Conservation (phyloP, 2,329 filamentous ascomycete genomes). For the Didymella arachidicola region DNA sequence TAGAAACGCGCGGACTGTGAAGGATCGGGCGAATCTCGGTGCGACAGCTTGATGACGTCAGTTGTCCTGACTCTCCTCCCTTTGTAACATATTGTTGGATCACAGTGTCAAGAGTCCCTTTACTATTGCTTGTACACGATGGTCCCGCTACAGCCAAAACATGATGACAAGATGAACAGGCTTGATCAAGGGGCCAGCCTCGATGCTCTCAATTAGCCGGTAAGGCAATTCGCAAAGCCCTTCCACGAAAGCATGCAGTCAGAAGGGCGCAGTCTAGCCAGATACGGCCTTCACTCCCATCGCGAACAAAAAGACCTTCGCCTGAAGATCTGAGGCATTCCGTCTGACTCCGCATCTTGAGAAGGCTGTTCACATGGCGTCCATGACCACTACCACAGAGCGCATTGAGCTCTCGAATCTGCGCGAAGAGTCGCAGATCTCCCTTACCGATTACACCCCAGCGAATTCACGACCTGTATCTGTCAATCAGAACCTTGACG, state of each 20-base stretch:
- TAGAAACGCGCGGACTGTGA: background rate
- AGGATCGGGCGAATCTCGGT: background rate
- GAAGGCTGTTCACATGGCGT: slow-evolving; percentile 11
- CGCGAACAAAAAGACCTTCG: background rate
- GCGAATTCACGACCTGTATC: background rate
- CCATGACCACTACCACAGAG: slow-evolving; percentile 22
- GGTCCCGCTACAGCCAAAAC: background rate
- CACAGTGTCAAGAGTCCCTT: background rate
- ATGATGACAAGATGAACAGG: background rate
- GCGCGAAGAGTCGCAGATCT: slow-evolving; percentile 4
- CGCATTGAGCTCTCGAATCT: slow-evolving; percentile 23
- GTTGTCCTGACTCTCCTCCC: background rate
- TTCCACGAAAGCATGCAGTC: background rate
- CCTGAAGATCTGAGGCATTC: background rate
- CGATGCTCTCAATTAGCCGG: background rate
- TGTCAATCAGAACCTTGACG: background rate
- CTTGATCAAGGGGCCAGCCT: background rate
- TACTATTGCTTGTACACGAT: background rate
- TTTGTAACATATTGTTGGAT: background rate
- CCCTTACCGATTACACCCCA: slow-evolving; percentile 4
- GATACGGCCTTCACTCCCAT: background rate
- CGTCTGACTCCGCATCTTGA: background rate
- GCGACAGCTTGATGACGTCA: slow-evolving; percentile 6
- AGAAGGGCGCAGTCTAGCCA: slow-evolving; percentile 18
- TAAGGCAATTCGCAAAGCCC: background rate